phyloP scores from a whole-genome alignment of 1,139 yeast species.

The Eremothecium coryli region DNA sequence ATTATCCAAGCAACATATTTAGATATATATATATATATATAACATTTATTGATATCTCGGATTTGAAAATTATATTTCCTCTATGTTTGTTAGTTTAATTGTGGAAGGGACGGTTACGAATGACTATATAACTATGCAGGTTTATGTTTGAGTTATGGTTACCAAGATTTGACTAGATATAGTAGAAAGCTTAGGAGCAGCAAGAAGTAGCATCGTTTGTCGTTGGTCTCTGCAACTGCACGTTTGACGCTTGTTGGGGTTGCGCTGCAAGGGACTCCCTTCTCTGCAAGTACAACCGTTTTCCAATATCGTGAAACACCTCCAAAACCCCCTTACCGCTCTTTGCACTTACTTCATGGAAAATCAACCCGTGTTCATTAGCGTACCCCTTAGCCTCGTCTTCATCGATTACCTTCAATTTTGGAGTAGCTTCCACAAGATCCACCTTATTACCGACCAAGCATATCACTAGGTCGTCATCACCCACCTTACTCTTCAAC shows the following conservation, averaged over 20 bases:
- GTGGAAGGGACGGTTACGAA: neutral
- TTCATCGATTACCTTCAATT: conserved; percentile 44
- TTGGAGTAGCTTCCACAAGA: conserved; percentile 34
- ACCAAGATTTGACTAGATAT: neutral
- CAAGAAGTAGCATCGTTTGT: conserved; percentile 38
- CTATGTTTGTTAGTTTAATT: too few relatives aligned
- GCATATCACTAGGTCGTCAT: conserved; percentile 68
- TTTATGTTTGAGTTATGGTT: neutral
- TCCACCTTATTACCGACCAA: conserved; percentile 80
- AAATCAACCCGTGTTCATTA: conserved; percentile 65
- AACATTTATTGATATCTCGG: neutral
- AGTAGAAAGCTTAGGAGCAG: conserved; percentile 23
- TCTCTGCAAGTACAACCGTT: conserved; percentile 37
- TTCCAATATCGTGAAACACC: conserved; percentile 77
- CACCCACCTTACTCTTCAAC: conserved; percentile 77
- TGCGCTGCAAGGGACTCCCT: conserved; percentile 21
- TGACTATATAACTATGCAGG: conserved; percentile 5
- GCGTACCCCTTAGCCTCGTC: conserved; percentile 53
- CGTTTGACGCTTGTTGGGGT: conserved; percentile 25
- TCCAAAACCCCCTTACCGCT: conserved; percentile 76
- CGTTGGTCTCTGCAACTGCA: conserved; percentile 39
- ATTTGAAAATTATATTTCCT: too few relatives aligned
- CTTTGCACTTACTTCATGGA: conserved; percentile 92
- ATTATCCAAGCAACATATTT: too few relatives aligned
- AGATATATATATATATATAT: too few relatives aligned